Evolutionary conservation across 106 monocot species (phyloP), one percentile per base, ranked within the genome.

Genomic region (Alisma plantagoaquatica): DNA sequence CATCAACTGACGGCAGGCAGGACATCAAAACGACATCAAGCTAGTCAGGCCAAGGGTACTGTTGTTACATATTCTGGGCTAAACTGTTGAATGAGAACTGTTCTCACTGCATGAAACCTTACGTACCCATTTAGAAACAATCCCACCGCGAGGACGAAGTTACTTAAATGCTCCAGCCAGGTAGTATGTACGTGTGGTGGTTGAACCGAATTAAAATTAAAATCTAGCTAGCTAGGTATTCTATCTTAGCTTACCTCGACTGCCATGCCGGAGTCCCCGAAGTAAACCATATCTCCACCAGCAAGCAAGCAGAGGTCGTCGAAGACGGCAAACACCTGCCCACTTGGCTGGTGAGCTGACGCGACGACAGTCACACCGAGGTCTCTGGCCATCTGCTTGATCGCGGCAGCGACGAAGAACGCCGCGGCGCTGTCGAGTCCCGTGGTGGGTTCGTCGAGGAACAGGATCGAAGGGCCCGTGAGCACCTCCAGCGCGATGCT

Each of bases 381-480:
- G 41, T 88, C 82, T 11, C 63, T 30, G 0, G 82, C 75, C 70
- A 88, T 82, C 51, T 88, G 82, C 51, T 60, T 63, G 10, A 88
- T 61, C 20, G 70, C 70, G 56, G 70, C 66, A 23, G 77, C 68
- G 23, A 88, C 79, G 27, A 78, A 88, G 64, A 88, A 88, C 6
- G 87, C 75, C 0, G 87, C 43, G 1, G 87, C 87, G 41, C 87
- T 83, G 42, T 88, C 87, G 23, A 88, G 75, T 0, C 87, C 87
- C 10, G 75, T 88, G 1, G 87, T 88, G 51, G 87, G 87, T 57
- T 88, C 87, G 22, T 88, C 87, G 22, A 88, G 61, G 75, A 88
- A 88, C 24, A 88, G 66, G 23, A 88, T 78, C 3, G 55, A 69
- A 2, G 87, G 87, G 9, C 57, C 52, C 0, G 82, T 82, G 11